Percentiles rank a stretch among this genome's conserved stretches.
Conservation (phyloP, 2,329 filamentous ascomycete species). For the Clonostachys byssicola region DNA sequence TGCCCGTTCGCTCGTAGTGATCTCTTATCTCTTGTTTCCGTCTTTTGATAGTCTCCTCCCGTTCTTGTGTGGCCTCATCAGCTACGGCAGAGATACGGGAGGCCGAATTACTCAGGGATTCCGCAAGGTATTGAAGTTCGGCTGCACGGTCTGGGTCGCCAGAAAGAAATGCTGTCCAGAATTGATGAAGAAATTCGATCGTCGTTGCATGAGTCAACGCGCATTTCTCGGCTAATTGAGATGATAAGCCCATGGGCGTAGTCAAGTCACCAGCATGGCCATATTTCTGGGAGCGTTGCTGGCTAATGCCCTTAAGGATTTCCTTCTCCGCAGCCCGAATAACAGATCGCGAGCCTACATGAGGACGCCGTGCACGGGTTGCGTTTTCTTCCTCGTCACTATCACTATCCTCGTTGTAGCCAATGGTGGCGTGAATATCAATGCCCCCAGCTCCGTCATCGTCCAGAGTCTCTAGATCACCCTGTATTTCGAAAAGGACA, state of each 20-base stretch:
- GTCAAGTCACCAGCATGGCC: constrained; percentile 43
- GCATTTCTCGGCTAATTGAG: constrained; percentile 54
- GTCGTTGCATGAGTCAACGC: constrained; percentile 82
- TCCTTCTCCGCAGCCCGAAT: constrained; percentile 60
- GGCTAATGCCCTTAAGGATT: constrained; percentile 60
- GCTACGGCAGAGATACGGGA: constrained; percentile 13
- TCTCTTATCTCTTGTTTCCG: constrained; percentile 68
- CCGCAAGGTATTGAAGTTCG: constrained; percentile 77
- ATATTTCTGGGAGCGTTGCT: constrained; percentile 56
- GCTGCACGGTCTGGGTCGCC: constrained; percentile 76
- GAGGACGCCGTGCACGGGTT: constrained; percentile 22
- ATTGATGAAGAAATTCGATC: constrained; percentile 94
- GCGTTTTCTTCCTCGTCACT: constrained; percentile 45
- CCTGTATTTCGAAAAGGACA: constrained; percentile 61
- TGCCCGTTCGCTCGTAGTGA: constrained; percentile 67
- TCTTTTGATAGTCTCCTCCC: constrained; percentile 60
- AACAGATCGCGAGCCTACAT: constrained; percentile 67
- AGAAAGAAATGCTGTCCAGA: constrained; percentile 89
- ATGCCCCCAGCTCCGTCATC: constrained; percentile 44
- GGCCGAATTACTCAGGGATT: constrained; percentile 74
- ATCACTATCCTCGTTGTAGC: constrained; percentile 66
- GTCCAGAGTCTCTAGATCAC: constrained; percentile 52
- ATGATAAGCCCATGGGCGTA: constrained; percentile 52
- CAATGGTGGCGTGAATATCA: constrained; percentile 60
- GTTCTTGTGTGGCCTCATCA: constrained; percentile 30